A percentile compares a stretch with the other conserved stretches of the same genome.
These are phyloP conservation scores for Chaetomiaceae sp. DNA, from an alignment of 2,329 filamentous ascomycete species.

Conservation along the genomic window DNA sequence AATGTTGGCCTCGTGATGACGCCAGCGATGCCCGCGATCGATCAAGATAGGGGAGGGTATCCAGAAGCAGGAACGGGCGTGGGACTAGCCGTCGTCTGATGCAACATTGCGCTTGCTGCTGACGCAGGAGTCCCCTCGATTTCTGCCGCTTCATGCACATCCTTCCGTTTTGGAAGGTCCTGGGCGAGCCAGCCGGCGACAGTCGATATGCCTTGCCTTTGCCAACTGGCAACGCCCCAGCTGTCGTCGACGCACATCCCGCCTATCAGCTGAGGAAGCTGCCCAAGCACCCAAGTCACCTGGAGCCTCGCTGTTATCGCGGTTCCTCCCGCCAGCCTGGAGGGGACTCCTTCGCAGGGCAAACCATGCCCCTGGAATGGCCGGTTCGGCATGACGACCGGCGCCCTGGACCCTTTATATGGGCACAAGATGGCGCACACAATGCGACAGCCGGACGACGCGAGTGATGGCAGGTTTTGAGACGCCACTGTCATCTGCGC, in stretches of 20 bases:
- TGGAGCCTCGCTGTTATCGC: constrained; percentile 12
- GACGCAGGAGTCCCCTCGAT: not conserved
- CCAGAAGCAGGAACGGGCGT: not conserved
- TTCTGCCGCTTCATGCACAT: not conserved
- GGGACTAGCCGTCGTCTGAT: not conserved
- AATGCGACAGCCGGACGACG: not conserved
- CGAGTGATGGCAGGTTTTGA: constrained; percentile 16
- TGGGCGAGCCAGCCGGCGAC: constrained; percentile 4
- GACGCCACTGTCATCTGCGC: constrained; percentile 18
- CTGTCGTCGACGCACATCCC: not conserved
- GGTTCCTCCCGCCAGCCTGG: constrained; percentile 5
- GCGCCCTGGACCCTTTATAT: constrained; percentile 1
- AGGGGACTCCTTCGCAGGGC: constrained; percentile 10
- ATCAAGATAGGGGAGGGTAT: not conserved
- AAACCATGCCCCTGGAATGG: not conserved
- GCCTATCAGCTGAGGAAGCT: not conserved
- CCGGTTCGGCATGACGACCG: constrained; percentile 2
- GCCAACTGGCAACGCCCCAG: constrained; percentile 3
- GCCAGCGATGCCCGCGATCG: not conserved
- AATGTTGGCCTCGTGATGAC: constrained; percentile 1
- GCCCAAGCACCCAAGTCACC: not conserved
- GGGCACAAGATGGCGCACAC: not conserved
- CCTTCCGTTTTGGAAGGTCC: not conserved
- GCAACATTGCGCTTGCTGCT: not conserved
- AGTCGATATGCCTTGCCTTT: not conserved